phyloP scores from a whole-genome alignment of 2,329 filamentous ascomycete genomes.

The Epichloe typhina region DNA sequence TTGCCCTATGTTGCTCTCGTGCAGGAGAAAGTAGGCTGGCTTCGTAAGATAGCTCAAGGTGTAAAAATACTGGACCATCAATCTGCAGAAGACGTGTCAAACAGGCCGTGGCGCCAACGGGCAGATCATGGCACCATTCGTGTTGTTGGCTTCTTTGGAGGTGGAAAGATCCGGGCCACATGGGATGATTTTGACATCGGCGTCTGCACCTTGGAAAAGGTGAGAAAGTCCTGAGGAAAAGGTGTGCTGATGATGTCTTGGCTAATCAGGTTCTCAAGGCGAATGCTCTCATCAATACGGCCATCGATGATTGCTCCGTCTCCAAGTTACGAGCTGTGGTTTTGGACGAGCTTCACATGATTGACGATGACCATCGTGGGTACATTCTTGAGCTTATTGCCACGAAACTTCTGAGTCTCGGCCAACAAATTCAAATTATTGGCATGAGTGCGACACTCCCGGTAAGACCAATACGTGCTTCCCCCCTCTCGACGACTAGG shows the following conservation, averaged over 20 bases:
- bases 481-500: neutral
- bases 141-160: conserved; percentile 63
- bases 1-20: conserved; percentile 69
- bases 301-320: conserved; percentile 58
- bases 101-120: conserved; percentile 37
- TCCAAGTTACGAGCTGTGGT: conserved; percentile 53
- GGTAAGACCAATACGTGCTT: conserved; percentile 26
- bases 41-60: conserved; percentile 51
- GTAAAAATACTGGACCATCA: conserved; percentile 16
- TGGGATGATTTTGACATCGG: conserved; percentile 69
- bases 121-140: conserved; percentile 46
- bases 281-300: conserved; percentile 59
- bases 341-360: conserved; percentile 71
- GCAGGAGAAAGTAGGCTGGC: conserved; percentile 66
- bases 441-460: conserved; percentile 72
- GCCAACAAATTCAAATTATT: conserved; percentile 54
- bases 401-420: conserved; percentile 58
- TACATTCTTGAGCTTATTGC: conserved; percentile 64
- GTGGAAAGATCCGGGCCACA: conserved; percentile 50
- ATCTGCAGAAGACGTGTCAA: conserved; percentile 21
- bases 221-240: conserved; percentile 5
- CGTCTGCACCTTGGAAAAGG: conserved; percentile 69
- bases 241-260: neutral
- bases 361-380: conserved; percentile 62
- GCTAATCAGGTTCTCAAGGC: conserved; percentile 33